A percentile compares a stretch with the other conserved stretches of the same genome.
Conservation (phyloP, 2,329 filamentous ascomycete species). For the Pseudopithomyces chartarum region DNA sequence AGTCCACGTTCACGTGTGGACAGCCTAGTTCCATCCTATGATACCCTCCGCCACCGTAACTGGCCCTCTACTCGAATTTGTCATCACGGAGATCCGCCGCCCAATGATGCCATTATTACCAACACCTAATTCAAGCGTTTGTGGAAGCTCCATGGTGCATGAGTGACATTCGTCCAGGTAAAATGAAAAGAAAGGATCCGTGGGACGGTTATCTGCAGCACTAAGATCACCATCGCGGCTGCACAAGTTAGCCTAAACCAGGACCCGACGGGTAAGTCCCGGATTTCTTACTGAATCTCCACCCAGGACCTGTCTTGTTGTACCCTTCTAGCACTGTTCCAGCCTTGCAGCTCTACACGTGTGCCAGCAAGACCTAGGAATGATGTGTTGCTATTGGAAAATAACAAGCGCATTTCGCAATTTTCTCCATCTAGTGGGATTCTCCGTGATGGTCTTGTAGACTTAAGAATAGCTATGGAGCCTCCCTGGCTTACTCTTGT, state of each 20-base stretch:
- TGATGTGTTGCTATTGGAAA: constrained; percentile 26
- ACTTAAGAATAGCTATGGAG: constrained; percentile 40
- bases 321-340: constrained; percentile 5
- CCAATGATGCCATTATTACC: constrained; percentile 40
- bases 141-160: constrained; percentile 21
- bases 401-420: constrained; percentile 30
- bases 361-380: constrained; percentile 24
- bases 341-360: constrained; percentile 34
- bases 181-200: constrained; percentile 34
- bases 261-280: not conserved
- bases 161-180: constrained; percentile 12
- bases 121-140: constrained; percentile 36
- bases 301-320: constrained; percentile 26
- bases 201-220: constrained; percentile 3
- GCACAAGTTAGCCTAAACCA: not conserved
- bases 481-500: constrained; percentile 39
- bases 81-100: constrained; percentile 38
- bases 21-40: constrained; percentile 42
- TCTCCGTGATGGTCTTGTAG: constrained; percentile 15
- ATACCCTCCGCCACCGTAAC: constrained; percentile 37
- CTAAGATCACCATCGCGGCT: constrained; percentile 41
- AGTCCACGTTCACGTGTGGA: not conserved
- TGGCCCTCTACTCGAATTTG: constrained; percentile 20
- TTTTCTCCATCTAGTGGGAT: constrained; percentile 13
- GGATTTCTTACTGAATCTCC: constrained; percentile 35